Evolutionary conservation across 2,329 filamentous ascomycete genomes (phyloP), one percentile per base, ranked within the genome.

Genomic region (Fragosphaeria purpurea): DNA sequence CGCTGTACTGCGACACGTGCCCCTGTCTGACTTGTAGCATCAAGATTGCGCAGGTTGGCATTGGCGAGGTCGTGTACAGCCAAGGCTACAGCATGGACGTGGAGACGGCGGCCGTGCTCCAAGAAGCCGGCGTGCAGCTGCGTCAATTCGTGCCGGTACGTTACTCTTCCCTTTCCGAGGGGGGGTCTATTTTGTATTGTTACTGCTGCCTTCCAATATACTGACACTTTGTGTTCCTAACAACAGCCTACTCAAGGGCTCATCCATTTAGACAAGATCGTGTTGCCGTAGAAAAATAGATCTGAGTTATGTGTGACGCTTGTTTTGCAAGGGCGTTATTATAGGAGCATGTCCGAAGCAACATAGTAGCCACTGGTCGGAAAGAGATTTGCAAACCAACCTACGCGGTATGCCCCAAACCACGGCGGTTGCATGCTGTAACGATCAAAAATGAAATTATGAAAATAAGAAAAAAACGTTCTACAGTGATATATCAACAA

Each of bases 1-100:
- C 88, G 46, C 71, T 98, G 32, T 98, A 96, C 69, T 96, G 90
- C 67, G 88, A 96, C 64, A 96, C 90, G 58, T 98, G 93, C 67
- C 93, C 93, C 4, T 98, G 93, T 65, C 73, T 98, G 65, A 98
- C 93, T 3, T 98, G 93, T 68, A 95, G 88, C 61, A 95, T 98
- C 72, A 98, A 98, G 72, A 97, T 98, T 62, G 87, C 88, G 30
- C 93, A 98, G 70, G 88, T 97, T 7, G 93, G 93, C 13, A 95
- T 98, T 57, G 82, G 80, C 41, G 93, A 98, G 72, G 93, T 98
- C 11, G 90, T 98, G 11, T 98, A 95, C 62, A 90, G 82, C 57
- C 85, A 94, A 63, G 82, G 86, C 32, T 98, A 98, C 65, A 91
- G 91, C 64, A 96, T 98, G 85, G 93, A 98, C 62, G 79, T 73